Base-by-base conservation (phyloP, 345 rosid species). In the Citrus medica region DNA sequence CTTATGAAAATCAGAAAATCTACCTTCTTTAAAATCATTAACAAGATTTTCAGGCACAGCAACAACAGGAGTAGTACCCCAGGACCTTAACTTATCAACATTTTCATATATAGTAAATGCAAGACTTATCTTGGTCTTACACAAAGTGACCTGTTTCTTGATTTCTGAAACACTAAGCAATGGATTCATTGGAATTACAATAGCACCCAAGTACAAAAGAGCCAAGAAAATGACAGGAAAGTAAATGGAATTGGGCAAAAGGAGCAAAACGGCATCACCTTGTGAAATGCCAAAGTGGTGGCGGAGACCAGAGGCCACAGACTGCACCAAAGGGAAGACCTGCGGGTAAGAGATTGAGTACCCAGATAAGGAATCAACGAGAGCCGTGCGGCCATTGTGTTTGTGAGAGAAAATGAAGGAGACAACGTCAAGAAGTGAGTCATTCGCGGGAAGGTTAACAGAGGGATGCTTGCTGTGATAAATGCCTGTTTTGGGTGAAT, bases 171-270 rank as follows among this genome's bases (percentile, higher is more conserved):
- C 70, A 73, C 82, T 92, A 73, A 89, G 82, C 0, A 85, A 84
- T 1, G 97, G 97, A 76, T 89, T 92, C 86, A 91, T 86, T 27
- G 98, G 81, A 21, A 93, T 84, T 58, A 91, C 93, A 73, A 89
- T 68, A 14, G 90, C 95, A 37, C 98, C 97, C 56, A 89, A 66
- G 25, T 85, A 83, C 10, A 95, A 55, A 85, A 87, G 83, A 9
- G 90, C 91, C 73, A 93, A 78, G 83, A 92, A 89, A 55, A 90
- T 71, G 24, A 92, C 3, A 0, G 97, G 98, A 37, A 86, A 87
- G 80, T 89, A 83, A 69, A 92, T 73, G 53, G 94, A 90, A 78
- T 93, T 95, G 40, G 97, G 97, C 78, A 92, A 73, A 69, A 92
- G 71, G 78, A 93, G 84, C 64, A 92, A 81, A 22, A 95, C 93